A percentile compares a stretch with the other conserved stretches of the same genome.
These are phyloP conservation scores for Stephanodiscus triporus DNA, from an alignment of 108 stramenopile genomes.

Conservation along the genomic window DNA sequence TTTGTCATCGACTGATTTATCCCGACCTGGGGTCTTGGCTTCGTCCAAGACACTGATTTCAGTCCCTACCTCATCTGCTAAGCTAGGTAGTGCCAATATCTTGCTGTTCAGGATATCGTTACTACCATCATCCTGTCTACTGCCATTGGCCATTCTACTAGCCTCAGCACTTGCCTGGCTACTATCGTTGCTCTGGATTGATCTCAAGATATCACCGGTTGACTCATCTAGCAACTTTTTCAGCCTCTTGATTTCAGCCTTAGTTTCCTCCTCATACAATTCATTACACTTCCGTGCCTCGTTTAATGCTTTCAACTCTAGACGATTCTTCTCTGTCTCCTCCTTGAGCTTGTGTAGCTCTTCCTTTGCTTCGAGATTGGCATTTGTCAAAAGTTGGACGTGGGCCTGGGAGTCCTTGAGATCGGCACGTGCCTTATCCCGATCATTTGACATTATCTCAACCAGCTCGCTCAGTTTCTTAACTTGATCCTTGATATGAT, in stretches of 20 bases:
- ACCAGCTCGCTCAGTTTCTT: constrained; percentile 5
- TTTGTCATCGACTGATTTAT: not conserved
- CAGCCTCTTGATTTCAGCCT: constrained; percentile 9
- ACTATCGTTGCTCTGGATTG: constrained; percentile 12
- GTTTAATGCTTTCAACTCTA: not conserved
- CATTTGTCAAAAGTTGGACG: not conserved
- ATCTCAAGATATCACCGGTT: constrained; percentile 11
- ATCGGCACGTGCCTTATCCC: not conserved
- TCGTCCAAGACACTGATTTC: not conserved
- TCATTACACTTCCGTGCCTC: constrained; percentile 2
- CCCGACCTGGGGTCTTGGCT: not conserved
- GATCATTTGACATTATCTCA: not conserved
- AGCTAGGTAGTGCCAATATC: not conserved
- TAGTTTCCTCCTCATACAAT: constrained; percentile 10
- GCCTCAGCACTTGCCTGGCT: not conserved
- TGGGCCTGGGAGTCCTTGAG: not conserved
- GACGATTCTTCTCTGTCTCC: constrained; percentile 2
- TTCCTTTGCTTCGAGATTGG: constrained; percentile 4
- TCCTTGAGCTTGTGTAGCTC: not conserved
- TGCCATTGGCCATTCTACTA: not conserved
- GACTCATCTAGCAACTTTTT: constrained; percentile 2
- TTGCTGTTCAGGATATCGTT: not conserved
- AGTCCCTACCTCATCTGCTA: constrained; percentile 1
- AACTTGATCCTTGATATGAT: constrained; percentile 9
- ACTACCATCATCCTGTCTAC: not conserved